A percentile compares a stretch with the other conserved stretches of the same genome.
Evolutionary conservation across 1,284 basidiomycete genomes (phyloP).

Genomic region (Microbotryum lychnidis-dioicae): DNA sequence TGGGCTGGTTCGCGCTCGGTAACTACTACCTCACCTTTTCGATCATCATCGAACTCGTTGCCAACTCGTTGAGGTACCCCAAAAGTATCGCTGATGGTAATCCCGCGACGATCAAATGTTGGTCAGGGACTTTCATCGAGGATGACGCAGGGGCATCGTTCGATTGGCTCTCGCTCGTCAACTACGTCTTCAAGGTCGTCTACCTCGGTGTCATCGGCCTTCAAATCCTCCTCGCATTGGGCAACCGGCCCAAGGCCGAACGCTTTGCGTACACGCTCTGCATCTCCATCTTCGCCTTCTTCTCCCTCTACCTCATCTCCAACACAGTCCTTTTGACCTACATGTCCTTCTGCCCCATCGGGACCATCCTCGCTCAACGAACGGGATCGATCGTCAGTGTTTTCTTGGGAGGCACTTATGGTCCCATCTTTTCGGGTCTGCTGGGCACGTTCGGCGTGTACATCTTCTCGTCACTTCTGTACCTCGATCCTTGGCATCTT

Average conservation of each 20-base stretch:
- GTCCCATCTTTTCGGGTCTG: constrained; percentile 70
- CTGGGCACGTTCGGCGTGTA: constrained; percentile 73
- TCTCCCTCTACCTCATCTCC: constrained; percentile 59
- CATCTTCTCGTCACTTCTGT: constrained; percentile 77
- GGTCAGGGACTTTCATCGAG: constrained; percentile 27
- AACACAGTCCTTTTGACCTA: constrained; percentile 78
- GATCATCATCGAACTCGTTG: constrained; percentile 31
- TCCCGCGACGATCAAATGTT: constrained; percentile 14
- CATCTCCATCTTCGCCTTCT: constrained; percentile 53
- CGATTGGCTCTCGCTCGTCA: constrained; percentile 28
- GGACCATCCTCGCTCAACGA: constrained; percentile 3
- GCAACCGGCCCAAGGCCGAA: constrained; percentile 94
- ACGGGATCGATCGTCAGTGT: constrained; percentile 6
- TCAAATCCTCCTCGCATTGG: constrained; percentile 85
- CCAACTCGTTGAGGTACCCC: constrained; percentile 16
- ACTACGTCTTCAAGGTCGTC: constrained; percentile 26
- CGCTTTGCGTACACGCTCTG: constrained; percentile 70
- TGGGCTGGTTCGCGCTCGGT: constrained; percentile 40
- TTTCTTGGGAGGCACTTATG: constrained; percentile 27
- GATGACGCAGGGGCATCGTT: constrained; percentile 15
- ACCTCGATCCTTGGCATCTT: constrained; percentile 98
- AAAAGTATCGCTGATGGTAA: constrained; percentile 18
- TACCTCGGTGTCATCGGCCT: constrained; percentile 41
- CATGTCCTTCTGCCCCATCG: constrained; percentile 53
- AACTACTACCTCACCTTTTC: constrained; percentile 29